A percentile compares a stretch with the other conserved stretches of the same genome.
Evolutionary conservation across 2,329 filamentous ascomycete species (phyloP).

Genomic region (Didymella glomerata): DNA sequence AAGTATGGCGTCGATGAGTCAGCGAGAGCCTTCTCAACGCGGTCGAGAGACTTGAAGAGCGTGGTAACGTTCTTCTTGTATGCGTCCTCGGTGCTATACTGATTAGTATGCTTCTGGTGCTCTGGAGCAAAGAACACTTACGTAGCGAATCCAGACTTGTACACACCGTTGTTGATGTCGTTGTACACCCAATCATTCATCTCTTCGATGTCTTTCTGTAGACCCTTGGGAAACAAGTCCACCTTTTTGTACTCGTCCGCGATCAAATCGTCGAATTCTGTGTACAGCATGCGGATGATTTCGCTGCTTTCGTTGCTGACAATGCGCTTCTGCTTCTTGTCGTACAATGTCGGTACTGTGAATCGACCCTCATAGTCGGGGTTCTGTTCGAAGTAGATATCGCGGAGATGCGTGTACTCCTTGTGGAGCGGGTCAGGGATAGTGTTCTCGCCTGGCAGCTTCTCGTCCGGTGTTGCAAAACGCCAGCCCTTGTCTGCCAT

Average conservation of each 20-base stretch:
- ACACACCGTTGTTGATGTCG: conserved; percentile 62
- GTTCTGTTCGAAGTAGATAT: conserved; percentile 81
- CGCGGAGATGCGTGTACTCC: conserved; percentile 75
- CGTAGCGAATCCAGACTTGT: conserved; percentile 63
- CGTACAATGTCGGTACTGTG: conserved; percentile 87
- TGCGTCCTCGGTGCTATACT: conserved; percentile 56
- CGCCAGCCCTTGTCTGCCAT: conserved; percentile 82
- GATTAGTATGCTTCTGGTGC: not conserved
- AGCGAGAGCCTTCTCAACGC: conserved; percentile 55
- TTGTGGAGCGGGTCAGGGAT: conserved; percentile 70
- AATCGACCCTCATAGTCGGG: conserved; percentile 79
- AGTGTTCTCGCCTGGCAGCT: conserved; percentile 64
- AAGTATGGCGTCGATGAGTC: conserved; percentile 57
- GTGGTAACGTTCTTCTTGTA: conserved; percentile 57
- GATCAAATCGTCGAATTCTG: conserved; percentile 74
- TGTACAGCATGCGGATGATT: conserved; percentile 89
- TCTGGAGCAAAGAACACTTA: conserved; percentile 30
- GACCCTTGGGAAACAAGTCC: conserved; percentile 56
- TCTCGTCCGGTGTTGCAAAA: conserved; percentile 73
- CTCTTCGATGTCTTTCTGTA: conserved; percentile 57
- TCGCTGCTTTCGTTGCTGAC: conserved; percentile 93
- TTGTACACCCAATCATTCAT: conserved; percentile 63
- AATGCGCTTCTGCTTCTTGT: conserved; percentile 77
- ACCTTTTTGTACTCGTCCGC: conserved; percentile 55
- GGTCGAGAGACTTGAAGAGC: conserved; percentile 60